Evolutionary conservation across 768 basidiomycete genomes (phyloP).

Genomic region (Asterophora parasitica): DNA sequence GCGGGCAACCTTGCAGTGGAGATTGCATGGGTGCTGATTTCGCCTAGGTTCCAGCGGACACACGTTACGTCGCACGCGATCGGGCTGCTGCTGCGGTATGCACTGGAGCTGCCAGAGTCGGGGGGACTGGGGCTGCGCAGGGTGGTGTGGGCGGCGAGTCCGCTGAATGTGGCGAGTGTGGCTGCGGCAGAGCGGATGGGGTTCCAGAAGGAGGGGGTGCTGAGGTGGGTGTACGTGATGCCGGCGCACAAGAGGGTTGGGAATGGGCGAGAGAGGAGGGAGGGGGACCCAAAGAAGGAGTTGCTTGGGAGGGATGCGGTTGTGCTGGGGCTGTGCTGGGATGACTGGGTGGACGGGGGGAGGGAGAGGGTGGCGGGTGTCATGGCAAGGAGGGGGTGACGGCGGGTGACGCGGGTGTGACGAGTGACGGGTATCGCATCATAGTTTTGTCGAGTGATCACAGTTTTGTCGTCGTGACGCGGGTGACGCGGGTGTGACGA

Average conservation of each 20-base stretch:
- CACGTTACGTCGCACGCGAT: conserved; percentile 54
- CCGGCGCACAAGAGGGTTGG: conserved; percentile 32
- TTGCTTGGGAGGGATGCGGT: conserved; percentile 41
- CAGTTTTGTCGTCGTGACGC: too few relatives aligned
- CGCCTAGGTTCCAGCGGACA: conserved; percentile 57
- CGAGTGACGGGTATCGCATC: too few relatives aligned
- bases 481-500: too few relatives aligned
- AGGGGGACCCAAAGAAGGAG: conserved; percentile 29
- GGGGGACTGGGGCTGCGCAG: conserved; percentile 53
- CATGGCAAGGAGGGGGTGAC: too few relatives aligned
- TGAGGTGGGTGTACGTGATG: conserved; percentile 52
- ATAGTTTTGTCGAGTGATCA: too few relatives aligned
- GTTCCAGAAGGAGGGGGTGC: conserved; percentile 47
- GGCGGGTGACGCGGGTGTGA: too few relatives aligned
- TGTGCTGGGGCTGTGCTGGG: conserved; percentile 49
- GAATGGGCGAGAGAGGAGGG: conserved; percentile 30
- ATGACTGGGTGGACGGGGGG: conserved; percentile 21
- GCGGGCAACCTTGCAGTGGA: conserved; percentile 4
- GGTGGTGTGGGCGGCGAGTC: conserved; percentile 56
- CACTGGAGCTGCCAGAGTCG: conserved; percentile 34
- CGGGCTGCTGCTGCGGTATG: conserved; percentile 47
- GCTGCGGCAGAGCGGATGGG: conserved; percentile 53
- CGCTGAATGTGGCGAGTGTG: conserved; percentile 43
- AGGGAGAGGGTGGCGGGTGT: too few relatives aligned
- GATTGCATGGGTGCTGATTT: conserved; percentile 28